phyloP scores from a whole-genome alignment of 768 basidiomycete genomes.

The Lactifluus echinatus region DNA sequence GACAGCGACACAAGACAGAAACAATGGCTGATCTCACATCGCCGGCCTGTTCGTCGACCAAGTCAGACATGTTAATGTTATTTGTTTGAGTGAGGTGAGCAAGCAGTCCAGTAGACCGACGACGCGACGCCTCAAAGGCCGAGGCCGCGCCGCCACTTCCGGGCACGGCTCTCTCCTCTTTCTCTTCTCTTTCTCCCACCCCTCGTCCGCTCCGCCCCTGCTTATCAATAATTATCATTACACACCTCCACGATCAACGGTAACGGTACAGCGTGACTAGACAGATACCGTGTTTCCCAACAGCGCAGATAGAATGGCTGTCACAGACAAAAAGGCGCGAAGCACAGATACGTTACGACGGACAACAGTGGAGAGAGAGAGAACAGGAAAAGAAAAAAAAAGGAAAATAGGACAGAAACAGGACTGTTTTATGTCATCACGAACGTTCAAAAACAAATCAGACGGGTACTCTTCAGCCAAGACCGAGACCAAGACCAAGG shows the following conservation, averaged over 20 bases:
- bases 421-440: conserved; percentile 8
- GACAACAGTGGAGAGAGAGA: conserved; percentile 1
- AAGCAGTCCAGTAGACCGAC: too few relatives aligned
- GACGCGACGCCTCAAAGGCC: too few relatives aligned
- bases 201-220: neutral
- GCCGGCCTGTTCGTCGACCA: conserved; percentile 5
- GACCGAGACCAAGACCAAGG: too few relatives aligned
- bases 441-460: conserved; percentile 11
- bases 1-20: too few relatives aligned
- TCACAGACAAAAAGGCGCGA: conserved; percentile 8
- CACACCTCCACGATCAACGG: conserved; percentile 7
- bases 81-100: too few relatives aligned
- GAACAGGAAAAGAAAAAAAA: neutral
- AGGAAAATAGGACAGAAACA: neutral
- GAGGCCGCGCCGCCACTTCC: neutral
- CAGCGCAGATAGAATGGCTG: conserved; percentile 15
- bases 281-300: conserved; percentile 13
- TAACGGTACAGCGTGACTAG: conserved; percentile 6
- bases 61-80: conserved; percentile 11
- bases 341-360: conserved; percentile 18
- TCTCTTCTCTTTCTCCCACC: conserved; percentile 1
- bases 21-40: neutral
- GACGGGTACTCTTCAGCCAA: conserved; percentile 11
- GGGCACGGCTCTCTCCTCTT: neutral
- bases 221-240: conserved; percentile 19